Evolutionary conservation across 805 yeast genomes (phyloP).

Genomic region (Soucietia sequanensis): DNA sequence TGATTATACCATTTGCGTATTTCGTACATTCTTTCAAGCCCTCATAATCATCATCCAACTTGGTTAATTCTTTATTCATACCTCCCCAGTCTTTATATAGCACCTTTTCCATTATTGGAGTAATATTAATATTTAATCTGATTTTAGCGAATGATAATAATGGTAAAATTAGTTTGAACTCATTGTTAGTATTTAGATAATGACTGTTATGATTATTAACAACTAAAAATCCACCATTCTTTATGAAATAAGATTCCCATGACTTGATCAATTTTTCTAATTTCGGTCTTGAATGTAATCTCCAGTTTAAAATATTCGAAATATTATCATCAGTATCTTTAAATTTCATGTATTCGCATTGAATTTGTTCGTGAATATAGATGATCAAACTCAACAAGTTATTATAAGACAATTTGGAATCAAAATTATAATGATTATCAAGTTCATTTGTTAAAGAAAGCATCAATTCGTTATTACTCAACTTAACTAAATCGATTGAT

Average conservation of each 20-base stretch:
- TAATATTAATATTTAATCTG: conserved; percentile 57
- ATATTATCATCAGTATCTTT: conserved; percentile 15
- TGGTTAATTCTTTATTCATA: conserved; percentile 55
- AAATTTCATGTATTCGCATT: conserved; percentile 44
- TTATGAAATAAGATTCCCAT: conserved; percentile 66
- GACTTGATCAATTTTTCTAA: conserved; percentile 56
- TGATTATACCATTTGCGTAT: conserved; percentile 56
- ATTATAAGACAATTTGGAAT: conserved; percentile 43
- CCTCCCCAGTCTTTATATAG: conserved; percentile 68
- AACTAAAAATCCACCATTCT: conserved; percentile 61
- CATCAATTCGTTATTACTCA: conserved; percentile 56
- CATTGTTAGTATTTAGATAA: conserved; percentile 51
- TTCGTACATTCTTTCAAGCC: conserved; percentile 63
- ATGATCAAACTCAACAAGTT: conserved; percentile 57
- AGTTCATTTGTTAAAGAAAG: conserved; percentile 46
- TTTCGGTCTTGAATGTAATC: conserved; percentile 58
- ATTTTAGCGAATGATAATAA: conserved; percentile 65
- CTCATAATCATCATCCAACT: conserved; percentile 53
- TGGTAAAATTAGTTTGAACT: conserved; percentile 65
- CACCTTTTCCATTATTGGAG: conserved; percentile 59
- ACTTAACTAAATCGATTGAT: conserved; percentile 39
- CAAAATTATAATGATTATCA: conserved; percentile 34
- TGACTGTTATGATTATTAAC: conserved; percentile 51
- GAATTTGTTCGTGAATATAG: conserved; percentile 67
- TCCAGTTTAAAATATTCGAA: conserved; percentile 53